These are phyloP conservation scores for Fistulinella cinereoalba DNA, from an alignment of 1,284 basidiomycete species.

Conservation along the genomic window DNA sequence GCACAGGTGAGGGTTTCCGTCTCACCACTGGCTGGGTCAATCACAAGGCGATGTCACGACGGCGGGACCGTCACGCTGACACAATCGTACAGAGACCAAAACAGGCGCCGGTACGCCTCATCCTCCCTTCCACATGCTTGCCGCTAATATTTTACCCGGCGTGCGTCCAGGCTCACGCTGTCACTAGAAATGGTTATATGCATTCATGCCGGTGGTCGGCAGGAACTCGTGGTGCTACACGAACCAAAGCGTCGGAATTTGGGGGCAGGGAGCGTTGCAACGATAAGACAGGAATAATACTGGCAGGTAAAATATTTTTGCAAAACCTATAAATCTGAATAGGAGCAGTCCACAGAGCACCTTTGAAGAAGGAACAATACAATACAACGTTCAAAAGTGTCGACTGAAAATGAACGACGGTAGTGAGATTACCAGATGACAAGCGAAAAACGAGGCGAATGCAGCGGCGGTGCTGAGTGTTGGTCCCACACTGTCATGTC, in stretches of 20 bases:
- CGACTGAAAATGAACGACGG: background rate
- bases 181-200: slow-evolving; percentile 5
- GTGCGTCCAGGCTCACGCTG: background rate
- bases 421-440: background rate
- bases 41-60: background rate
- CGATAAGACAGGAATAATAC: slow-evolving; percentile 4
- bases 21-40: background rate
- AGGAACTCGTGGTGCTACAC: background rate
- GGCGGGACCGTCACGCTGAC: too few relatives aligned
- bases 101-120: background rate
- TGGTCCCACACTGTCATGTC: slow-evolving; percentile 5
- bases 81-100: too few relatives aligned
- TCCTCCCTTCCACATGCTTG: background rate
- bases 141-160: background rate
- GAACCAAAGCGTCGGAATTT: background rate
- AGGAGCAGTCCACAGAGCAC: background rate
- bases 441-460: slow-evolving; percentile 2
- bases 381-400: background rate
- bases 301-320: background rate
- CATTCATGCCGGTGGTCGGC: background rate
- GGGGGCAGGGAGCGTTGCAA: background rate
- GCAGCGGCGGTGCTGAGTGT: background rate
- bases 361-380: background rate
- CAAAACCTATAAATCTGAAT: slow-evolving; percentile 1
- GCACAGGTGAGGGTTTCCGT: background rate